Conservation (phyloP, 106 monocot species). For the Triglochin maritima region DNA sequence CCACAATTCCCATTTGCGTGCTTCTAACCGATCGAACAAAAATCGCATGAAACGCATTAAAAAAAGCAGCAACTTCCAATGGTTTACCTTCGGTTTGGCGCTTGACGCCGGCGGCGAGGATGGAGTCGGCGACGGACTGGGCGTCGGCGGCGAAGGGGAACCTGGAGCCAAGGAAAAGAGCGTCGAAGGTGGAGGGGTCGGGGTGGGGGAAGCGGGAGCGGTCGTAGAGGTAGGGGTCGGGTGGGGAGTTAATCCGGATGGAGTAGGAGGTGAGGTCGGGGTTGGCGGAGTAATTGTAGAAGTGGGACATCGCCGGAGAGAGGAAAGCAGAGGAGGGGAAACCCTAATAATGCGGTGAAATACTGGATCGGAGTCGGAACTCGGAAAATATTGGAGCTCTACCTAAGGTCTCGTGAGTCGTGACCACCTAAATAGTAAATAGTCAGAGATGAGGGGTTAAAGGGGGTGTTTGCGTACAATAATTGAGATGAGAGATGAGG, state of each 20-base stretch:
- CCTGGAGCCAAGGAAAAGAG: background rate
- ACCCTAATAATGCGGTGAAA: conserved; percentile 4
- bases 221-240: background rate
- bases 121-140: background rate
- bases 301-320: conserved; percentile 20
- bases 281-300: conserved; percentile 18
- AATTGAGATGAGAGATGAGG: too few relatives aligned
- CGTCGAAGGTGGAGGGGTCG: background rate
- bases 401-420: too few relatives aligned
- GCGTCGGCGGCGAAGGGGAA: background rate
- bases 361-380: too few relatives aligned
- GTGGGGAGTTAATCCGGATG: background rate
- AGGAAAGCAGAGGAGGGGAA: background rate
- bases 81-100: conserved; percentile 9
- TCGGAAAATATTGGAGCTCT: too few relatives aligned
- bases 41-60: background rate
- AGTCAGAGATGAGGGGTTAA: too few relatives aligned
- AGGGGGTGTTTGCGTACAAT: too few relatives aligned
- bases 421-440: too few relatives aligned
- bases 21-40: background rate
- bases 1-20: background rate
- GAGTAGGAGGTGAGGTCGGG: conserved; percentile 7
- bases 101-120: conserved; percentile 5
- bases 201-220: background rate
- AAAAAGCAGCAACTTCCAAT: background rate